A percentile compares a stretch with the other conserved stretches of the same genome.
Evolutionary conservation across 352 stramenopile species (phyloP).

Genomic region (Phytophthora ohioensis): DNA sequence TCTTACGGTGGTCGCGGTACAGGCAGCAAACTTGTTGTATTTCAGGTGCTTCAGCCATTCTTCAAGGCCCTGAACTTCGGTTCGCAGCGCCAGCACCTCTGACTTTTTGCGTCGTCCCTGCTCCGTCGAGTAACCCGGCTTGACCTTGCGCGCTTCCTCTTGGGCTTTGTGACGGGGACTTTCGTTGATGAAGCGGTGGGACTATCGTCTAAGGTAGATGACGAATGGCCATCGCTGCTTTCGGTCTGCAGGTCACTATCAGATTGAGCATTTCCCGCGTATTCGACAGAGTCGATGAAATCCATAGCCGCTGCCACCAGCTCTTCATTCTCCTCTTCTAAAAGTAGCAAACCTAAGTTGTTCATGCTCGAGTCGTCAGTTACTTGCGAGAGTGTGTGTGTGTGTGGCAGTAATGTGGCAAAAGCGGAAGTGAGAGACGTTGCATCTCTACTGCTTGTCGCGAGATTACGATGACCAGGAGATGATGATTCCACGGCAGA

Average conservation of each 20-base stretch:
- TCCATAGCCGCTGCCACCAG: not conserved
- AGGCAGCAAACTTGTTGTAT: not conserved
- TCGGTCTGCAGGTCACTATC: not conserved
- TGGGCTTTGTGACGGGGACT: not conserved
- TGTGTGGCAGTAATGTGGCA: too few species aligned
- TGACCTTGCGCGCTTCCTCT: conserved; percentile 4
- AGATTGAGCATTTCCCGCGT: too few species aligned
- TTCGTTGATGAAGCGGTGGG: too few species aligned
- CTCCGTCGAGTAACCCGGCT: conserved; percentile 24
- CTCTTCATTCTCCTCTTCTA: not conserved
- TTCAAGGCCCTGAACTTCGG: conserved; percentile 15
- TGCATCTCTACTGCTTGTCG: too few species aligned
- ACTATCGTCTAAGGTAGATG: too few species aligned
- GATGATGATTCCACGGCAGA: too few species aligned
- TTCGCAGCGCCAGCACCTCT: conserved; percentile 8
- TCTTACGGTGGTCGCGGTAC: too few species aligned
- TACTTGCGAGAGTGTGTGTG: too few species aligned
- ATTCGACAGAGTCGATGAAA: conserved; percentile 3
- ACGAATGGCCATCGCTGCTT: not conserved
- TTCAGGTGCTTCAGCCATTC: not conserved
- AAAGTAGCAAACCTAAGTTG: conserved; percentile 10
- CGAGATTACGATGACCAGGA: too few species aligned
- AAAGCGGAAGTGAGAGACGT: too few species aligned
- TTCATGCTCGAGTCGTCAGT: not conserved
- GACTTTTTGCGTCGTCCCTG: conserved; percentile 14